phyloP scores from a whole-genome alignment of 352 stramenopile species.

The Blastocystis sp. region DNA sequence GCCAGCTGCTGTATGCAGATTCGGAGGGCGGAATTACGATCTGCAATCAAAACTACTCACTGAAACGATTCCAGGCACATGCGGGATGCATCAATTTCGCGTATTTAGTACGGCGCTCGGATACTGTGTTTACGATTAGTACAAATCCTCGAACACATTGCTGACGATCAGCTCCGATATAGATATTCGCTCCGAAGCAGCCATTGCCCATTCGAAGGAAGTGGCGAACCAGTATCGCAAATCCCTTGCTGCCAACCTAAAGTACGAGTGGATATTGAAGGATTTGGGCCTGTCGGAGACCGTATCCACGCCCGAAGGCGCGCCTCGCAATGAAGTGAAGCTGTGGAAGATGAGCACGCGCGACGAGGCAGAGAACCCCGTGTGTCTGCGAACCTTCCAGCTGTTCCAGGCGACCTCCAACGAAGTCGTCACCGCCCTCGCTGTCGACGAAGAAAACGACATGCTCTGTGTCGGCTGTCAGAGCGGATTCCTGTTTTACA shows the following conservation, averaged over 20 bases:
- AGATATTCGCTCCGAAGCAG: constrained; percentile 4
- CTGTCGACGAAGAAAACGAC: constrained; percentile 45
- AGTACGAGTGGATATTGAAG: constrained; percentile 23
- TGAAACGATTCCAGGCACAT: constrained; percentile 46
- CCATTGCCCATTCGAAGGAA: constrained; percentile 7
- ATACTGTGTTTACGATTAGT: not conserved
- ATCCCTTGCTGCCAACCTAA: not conserved
- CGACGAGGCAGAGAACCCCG: not conserved
- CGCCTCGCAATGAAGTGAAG: not conserved
- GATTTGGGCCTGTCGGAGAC: constrained; percentile 16
- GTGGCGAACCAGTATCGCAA: not conserved
- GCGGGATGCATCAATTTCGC: constrained; percentile 37
- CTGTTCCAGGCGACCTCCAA: not conserved
- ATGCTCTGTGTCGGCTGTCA: constrained; percentile 11
- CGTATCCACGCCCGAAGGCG: not conserved
- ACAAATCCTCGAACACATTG: constrained; percentile 34
- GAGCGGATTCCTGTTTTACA: constrained; percentile 17
- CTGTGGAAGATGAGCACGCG: constrained; percentile 30
- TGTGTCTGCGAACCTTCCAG: not conserved
- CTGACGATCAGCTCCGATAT: constrained; percentile 13
- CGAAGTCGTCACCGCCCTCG: constrained; percentile 10
- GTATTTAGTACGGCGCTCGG: not conserved
- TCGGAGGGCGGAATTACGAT: constrained; percentile 70
- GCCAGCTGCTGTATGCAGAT: constrained; percentile 17
- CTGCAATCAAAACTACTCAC: constrained; percentile 39